Evolutionary conservation across 2,329 filamentous ascomycete genomes (phyloP), one percentile per base, ranked within the genome.

Genomic region (Fusarium bactridioides): DNA sequence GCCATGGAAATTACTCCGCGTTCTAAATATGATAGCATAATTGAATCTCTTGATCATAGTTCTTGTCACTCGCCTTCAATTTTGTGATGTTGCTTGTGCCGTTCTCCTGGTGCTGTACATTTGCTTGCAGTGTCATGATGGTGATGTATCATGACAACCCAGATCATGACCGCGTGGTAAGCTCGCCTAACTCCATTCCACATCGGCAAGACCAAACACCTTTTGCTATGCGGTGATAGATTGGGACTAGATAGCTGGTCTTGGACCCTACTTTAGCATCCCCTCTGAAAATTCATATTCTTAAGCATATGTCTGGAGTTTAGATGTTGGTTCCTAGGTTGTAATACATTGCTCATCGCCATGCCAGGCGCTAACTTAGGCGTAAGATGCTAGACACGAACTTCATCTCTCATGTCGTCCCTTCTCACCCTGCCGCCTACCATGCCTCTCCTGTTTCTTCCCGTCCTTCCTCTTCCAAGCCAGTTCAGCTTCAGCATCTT

Each of bases 401-500:
- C 67, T 70, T 84, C 83, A 55, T 84, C 84, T 54, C 82, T 79
- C 8, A 74, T 69, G 60, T 81, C 81, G 29, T 86, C 85, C 56
- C 87, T 81, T 72, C 84, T 83, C 15, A 89, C 87, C 58, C 88
- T 81, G 0, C 87, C 88, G 4, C 94, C 95, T 2, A 98, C 95
- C 79, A 98, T 95, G 0, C 96, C 96, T 72, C 94, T 89, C 59
- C 96, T 85, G 81, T 98, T 97, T 71, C 96, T 87, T 0, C 96
- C 96, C 7, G 94, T 98, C 40, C 96, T 85, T 0, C 95, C 95
- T 51, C 96, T 87, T 0, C 95, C 95, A 4, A 99, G 87, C 96
- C 96, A 99, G 81, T 99, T 99, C 77, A 98, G 90, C 83, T 98
- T 99, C 69, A 99, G 85, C 76, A 96, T 91, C 78, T 94, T 92